Evolutionary conservation across 495 filamentous ascomycete species (phyloP).

Genomic region (Opeltia flavorubescens): DNA sequence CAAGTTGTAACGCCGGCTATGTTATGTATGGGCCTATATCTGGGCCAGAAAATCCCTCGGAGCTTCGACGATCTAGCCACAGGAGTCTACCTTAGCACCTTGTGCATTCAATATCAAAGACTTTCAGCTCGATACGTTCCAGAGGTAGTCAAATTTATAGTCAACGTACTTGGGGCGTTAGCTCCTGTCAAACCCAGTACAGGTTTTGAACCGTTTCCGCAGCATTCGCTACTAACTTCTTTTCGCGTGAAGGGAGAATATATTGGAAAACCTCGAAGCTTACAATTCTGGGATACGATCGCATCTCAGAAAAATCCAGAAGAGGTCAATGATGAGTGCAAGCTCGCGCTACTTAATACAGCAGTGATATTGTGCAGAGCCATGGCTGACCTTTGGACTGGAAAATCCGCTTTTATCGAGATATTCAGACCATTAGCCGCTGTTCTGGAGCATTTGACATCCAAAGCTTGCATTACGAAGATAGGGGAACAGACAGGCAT

Average conservation of each 20-base stretch:
- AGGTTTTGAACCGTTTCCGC: constrained; percentile 42
- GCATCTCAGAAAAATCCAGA: constrained; percentile 14
- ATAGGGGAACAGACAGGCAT: background rate
- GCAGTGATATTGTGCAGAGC: constrained; percentile 40
- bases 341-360: constrained; percentile 44
- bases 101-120: constrained; percentile 66
- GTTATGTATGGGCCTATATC: constrained; percentile 62
- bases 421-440: constrained; percentile 47
- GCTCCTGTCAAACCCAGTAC: constrained; percentile 34
- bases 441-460: constrained; percentile 39
- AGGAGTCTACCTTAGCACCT: constrained; percentile 64
- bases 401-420: constrained; percentile 57
- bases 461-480: constrained; percentile 34
- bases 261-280: constrained; percentile 16
- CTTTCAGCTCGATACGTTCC: constrained; percentile 76
- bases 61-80: constrained; percentile 47
- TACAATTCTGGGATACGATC: constrained; percentile 42
- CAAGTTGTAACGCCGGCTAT: constrained; percentile 81
- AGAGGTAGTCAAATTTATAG: constrained; percentile 67
- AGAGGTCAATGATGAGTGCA: constrained; percentile 29
- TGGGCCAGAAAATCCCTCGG: constrained; percentile 61
- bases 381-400: constrained; percentile 48
- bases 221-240: constrained; percentile 39
- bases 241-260: constrained; percentile 32
- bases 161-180: constrained; percentile 61